Conservation (phyloP, 805 yeast species). For the Schwanniomyces polymorphus region DNA sequence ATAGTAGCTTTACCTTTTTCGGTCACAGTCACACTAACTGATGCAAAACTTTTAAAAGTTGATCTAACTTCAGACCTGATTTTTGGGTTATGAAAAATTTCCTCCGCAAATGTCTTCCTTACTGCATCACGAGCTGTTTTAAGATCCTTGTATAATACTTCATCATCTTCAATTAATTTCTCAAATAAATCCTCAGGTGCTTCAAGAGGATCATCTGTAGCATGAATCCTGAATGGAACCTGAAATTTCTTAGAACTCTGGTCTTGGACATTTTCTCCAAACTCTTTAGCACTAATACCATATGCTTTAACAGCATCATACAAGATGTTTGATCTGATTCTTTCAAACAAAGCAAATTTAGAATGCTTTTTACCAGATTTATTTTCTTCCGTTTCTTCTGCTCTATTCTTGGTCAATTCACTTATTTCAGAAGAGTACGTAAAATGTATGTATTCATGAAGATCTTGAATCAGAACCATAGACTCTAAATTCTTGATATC, state of each 20-base stretch:
- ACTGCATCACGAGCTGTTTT: constrained; percentile 71
- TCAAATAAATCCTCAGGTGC: constrained; percentile 63
- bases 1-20: constrained; percentile 72
- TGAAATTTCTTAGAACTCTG: constrained; percentile 51
- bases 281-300: constrained; percentile 77
- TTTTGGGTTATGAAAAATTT: constrained; percentile 76
- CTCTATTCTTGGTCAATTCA: constrained; percentile 36
- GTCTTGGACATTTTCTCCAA: constrained; percentile 76
- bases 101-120: constrained; percentile 73
- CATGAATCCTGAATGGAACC: constrained; percentile 58
- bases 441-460: constrained; percentile 80
- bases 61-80: constrained; percentile 69
- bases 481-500: constrained; percentile 56
- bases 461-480: constrained; percentile 82
- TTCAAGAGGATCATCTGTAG: constrained; percentile 65
- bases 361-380: constrained; percentile 50
- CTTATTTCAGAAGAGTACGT: constrained; percentile 60
- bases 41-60: constrained; percentile 63
- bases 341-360: constrained; percentile 62
- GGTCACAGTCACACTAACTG: constrained; percentile 72
- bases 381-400: constrained; percentile 31
- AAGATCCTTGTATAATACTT: constrained; percentile 53
- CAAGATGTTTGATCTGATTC: constrained; percentile 62
- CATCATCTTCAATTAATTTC: constrained; percentile 43
- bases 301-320: constrained; percentile 66